These are phyloP conservation scores for Aspergillus costaricaensis DNA, from an alignment of 2,329 filamentous ascomycete genomes.

Conservation along the genomic window DNA sequence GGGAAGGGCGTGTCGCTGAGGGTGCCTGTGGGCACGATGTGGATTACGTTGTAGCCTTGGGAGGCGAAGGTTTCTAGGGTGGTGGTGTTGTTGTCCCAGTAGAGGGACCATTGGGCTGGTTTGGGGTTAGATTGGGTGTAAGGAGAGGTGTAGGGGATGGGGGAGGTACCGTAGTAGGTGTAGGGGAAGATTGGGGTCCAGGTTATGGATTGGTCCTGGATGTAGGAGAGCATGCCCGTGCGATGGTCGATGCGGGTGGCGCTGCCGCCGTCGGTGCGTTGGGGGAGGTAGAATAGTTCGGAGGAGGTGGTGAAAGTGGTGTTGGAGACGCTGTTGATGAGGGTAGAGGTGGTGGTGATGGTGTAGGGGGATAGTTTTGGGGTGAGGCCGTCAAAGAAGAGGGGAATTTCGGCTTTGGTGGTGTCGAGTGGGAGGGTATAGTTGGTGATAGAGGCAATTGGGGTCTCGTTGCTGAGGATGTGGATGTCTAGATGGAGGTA, in stretches of 20 bases:
- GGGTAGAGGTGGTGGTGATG: neutral
- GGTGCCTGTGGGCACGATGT: slow-evolving; percentile 1
- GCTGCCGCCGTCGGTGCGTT: slow-evolving; percentile 3
- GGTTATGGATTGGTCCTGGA: neutral
- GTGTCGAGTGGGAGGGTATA: neutral
- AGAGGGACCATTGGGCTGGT: slow-evolving; percentile 4
- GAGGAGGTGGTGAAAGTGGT: neutral
- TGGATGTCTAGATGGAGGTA: neutral
- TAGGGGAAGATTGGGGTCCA: slow-evolving; percentile 7
- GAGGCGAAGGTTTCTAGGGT: neutral
- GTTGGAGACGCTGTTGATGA: neutral
- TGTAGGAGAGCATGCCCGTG: neutral
- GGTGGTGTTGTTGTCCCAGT: neutral
- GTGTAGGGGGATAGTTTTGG: neutral
- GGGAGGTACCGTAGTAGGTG: slow-evolving; percentile 5
- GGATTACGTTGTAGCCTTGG: neutral
- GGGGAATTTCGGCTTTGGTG: neutral
- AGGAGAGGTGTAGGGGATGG: neutral
- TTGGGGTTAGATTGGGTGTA: neutral
- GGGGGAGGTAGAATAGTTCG: slow-evolving; percentile 1
- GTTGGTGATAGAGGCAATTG: neutral
- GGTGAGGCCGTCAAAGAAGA: neutral
- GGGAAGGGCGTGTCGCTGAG: neutral
- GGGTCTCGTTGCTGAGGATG: neutral
- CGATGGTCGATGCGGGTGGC: slow-evolving; percentile 6